Evolutionary conservation across 208 protist species (phyloP).

Genomic region (Trypanosoma avium): DNA sequence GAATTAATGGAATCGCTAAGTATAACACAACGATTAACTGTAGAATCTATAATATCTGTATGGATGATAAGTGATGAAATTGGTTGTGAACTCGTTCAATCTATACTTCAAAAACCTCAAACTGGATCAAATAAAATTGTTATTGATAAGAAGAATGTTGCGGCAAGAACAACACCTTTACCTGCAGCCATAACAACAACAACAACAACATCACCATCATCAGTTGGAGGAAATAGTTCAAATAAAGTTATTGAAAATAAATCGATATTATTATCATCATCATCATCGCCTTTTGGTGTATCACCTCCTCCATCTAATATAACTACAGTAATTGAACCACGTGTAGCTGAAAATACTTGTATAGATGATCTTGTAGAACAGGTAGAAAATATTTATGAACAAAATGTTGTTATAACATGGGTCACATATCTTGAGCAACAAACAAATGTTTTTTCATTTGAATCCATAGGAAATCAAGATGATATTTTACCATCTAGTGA

Average conservation of each 20-base stretch:
- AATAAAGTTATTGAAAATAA: background rate
- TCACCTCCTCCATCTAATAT: too few species aligned
- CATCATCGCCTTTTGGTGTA: too few species aligned
- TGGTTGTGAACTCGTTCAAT: conserved; percentile 74
- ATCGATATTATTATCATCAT: too few species aligned
- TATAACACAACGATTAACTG: conserved; percentile 23
- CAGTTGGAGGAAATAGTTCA: conserved; percentile 1
- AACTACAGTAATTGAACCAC: too few species aligned
- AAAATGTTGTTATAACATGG: conserved; percentile 60
- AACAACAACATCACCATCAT: too few species aligned
- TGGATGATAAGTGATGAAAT: conserved; percentile 70
- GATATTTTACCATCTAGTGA: background rate
- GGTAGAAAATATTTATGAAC: conserved; percentile 52
- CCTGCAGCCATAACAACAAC: too few species aligned
- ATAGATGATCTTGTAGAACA: conserved; percentile 59
- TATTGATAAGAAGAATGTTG: conserved; percentile 22
- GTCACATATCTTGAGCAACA: conserved; percentile 52
- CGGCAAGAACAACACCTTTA: too few species aligned
- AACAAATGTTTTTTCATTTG: background rate
- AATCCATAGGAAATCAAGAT: background rate
- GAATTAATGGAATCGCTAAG: conserved; percentile 52
- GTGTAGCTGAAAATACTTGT: background rate
- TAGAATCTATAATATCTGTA: conserved; percentile 62
- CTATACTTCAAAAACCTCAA: conserved; percentile 66
- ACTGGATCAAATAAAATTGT: conserved; percentile 15